Evolutionary conservation across 345 rosid genomes (phyloP).

Genomic region (Eucalyptus urophylla): DNA sequence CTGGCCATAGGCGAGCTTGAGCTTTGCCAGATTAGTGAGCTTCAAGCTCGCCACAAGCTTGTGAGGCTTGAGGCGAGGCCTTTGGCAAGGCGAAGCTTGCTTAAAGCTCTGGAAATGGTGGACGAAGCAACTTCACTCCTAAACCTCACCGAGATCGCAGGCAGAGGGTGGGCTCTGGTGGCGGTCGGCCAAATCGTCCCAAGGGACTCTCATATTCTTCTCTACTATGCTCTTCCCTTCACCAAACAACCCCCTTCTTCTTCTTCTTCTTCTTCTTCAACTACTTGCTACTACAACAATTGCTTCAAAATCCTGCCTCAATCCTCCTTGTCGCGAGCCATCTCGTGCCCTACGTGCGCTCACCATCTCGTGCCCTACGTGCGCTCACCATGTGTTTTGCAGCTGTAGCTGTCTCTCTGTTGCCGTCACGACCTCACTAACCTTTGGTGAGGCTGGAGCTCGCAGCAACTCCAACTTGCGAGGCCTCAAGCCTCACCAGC

Average conservation of each 20-base stretch:
- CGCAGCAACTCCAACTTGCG: rapidly evolving
- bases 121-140: not conserved
- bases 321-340: not conserved
- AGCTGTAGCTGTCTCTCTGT: conserved; percentile 19
- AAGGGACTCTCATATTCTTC: conserved; percentile 60
- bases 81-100: not conserved
- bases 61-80: not conserved
- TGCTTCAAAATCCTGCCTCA: conserved; percentile 29
- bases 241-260: not conserved
- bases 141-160: conserved; percentile 33
- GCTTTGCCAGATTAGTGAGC: not conserved
- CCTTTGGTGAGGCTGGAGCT: too few relatives aligned
- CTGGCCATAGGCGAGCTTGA: too few relatives aligned
- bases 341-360: conserved; percentile 35
- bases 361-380: conserved; percentile 24
- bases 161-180: conserved; percentile 57
- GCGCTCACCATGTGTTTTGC: conserved; percentile 42
- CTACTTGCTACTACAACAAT: conserved; percentile 34
- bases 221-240: conserved; percentile 58
- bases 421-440: not conserved
- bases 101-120: not conserved
- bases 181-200: conserved; percentile 57
- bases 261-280: not conserved
- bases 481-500: too few relatives aligned
- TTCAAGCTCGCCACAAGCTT: not conserved